These are phyloP conservation scores for Aspergillus fumigatiaffinis DNA, from an alignment of 2,329 filamentous ascomycete species.

Conservation along the genomic window DNA sequence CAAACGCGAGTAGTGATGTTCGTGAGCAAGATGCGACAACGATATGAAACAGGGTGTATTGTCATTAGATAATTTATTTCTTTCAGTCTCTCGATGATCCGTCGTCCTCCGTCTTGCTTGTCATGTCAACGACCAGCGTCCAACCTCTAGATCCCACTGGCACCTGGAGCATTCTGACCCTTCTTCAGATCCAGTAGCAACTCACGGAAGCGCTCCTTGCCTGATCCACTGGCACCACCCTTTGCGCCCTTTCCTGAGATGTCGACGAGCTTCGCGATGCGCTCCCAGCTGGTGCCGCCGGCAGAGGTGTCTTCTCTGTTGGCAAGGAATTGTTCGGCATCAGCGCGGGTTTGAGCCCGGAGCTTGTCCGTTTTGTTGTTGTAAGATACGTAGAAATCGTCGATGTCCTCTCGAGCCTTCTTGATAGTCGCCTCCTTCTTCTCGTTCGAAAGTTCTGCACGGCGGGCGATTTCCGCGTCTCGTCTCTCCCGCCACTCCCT, in stretches of 20 bases:
- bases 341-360: slow-evolving; percentile 79
- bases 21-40: slow-evolving; percentile 10
- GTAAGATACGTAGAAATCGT: slow-evolving; percentile 99
- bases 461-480: slow-evolving; percentile 75
- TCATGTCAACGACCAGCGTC: not conserved
- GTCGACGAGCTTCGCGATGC: slow-evolving; percentile 96
- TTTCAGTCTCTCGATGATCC: not conserved
- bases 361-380: slow-evolving; percentile 97
- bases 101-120: not conserved
- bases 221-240: slow-evolving; percentile 82
- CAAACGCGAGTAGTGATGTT: slow-evolving; percentile 1
- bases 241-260: slow-evolving; percentile 86
- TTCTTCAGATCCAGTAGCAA: slow-evolving; percentile 81
- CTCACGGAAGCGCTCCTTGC: slow-evolving; percentile 95
- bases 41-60: slow-evolving; percentile 2
- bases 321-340: slow-evolving; percentile 87
- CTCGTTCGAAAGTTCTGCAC: slow-evolving; percentile 74
- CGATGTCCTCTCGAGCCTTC: slow-evolving; percentile 89
- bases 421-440: slow-evolving; percentile 83
- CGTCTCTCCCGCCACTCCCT: slow-evolving; percentile 87
- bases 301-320: slow-evolving; percentile 88
- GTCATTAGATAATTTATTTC: slow-evolving; percentile 4
- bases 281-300: slow-evolving; percentile 96
- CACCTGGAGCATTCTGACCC: slow-evolving; percentile 77
- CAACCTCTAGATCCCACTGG: slow-evolving; percentile 42